A percentile compares a stretch with the other conserved stretches of the same genome.
phyloP scores from a whole-genome alignment of 2,329 filamentous ascomycete species.

The Fusarium sp. region DNA sequence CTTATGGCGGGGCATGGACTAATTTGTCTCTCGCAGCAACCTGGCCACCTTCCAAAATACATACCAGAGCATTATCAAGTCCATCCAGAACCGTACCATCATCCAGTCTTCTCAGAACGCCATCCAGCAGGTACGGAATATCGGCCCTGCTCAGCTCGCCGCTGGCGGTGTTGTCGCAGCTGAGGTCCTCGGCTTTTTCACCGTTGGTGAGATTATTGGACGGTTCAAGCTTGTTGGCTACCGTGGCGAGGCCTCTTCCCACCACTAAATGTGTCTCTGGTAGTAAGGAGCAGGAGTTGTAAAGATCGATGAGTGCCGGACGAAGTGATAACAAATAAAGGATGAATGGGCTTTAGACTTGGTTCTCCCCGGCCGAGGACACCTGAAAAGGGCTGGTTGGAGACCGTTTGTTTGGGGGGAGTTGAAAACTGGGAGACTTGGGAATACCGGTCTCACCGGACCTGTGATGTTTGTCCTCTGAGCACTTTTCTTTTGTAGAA shows the following conservation, averaged over 20 bases:
- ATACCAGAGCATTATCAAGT: conserved; percentile 79
- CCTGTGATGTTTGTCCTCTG: conserved; percentile 40
- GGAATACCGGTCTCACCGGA: conserved; percentile 34
- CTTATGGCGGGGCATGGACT: conserved; percentile 10
- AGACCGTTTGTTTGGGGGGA: conserved; percentile 34
- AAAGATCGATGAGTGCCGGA: conserved; percentile 22
- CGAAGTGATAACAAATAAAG: conserved; percentile 29
- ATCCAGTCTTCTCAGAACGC: conserved; percentile 66
- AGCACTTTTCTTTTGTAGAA: conserved; percentile 47
- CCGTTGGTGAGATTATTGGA: conserved; percentile 95
- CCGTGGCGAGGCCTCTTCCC: conserved; percentile 72
- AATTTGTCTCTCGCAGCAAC: conserved; percentile 62
- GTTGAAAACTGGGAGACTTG: conserved; percentile 35
- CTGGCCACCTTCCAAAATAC: conserved; percentile 85
- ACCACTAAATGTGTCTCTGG: conserved; percentile 59
- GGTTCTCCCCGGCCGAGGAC: conserved; percentile 25
- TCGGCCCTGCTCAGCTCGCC: conserved; percentile 76
- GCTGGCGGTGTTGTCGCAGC: conserved; percentile 81
- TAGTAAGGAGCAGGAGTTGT: conserved; percentile 19
- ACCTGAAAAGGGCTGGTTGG: conserved; percentile 37
- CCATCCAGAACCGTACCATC: conserved; percentile 71
- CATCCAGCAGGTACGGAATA: conserved; percentile 69
- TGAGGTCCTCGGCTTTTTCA: conserved; percentile 96
- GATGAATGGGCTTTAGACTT: conserved; percentile 39
- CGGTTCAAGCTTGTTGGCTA: conserved; percentile 96